Percentiles rank a stretch among this genome's conserved stretches.
Evolutionary conservation across 2,329 filamentous ascomycete species (phyloP).

Genomic region (Ceratocystis diversiconidia): DNA sequence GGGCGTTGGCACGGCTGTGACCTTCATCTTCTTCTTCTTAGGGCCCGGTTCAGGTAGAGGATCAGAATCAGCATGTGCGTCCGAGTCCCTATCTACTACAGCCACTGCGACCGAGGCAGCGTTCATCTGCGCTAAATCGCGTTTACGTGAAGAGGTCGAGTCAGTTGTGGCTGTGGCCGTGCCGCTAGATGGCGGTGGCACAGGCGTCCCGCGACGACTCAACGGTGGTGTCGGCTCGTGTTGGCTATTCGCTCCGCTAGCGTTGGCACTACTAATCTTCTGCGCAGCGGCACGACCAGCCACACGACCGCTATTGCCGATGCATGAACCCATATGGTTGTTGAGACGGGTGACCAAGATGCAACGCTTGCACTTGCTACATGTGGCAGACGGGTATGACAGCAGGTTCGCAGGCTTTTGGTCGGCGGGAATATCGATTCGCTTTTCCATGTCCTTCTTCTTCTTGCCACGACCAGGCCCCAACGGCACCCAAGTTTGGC

Average conservation of each 20-base stretch:
- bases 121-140: constrained; percentile 40
- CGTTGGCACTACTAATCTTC: constrained; percentile 46
- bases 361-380: constrained; percentile 53
- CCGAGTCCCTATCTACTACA: constrained; percentile 26
- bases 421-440: constrained; percentile 35
- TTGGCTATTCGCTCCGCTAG: constrained; percentile 31
- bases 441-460: constrained; percentile 63
- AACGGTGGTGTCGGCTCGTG: constrained; percentile 45
- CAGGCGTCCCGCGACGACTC: constrained; percentile 49
- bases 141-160: constrained; percentile 40
- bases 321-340: constrained; percentile 55
- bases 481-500: constrained; percentile 64
- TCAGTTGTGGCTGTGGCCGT: constrained; percentile 29
- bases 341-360: constrained; percentile 51
- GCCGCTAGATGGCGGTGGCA: constrained; percentile 24
- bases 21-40: constrained; percentile 47
- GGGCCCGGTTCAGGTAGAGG: constrained; percentile 25
- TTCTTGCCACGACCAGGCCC: constrained; percentile 59
- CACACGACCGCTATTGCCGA: constrained; percentile 50
- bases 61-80: constrained; percentile 3
- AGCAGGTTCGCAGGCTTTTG: constrained; percentile 47
- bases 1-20: constrained; percentile 22
- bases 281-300: constrained; percentile 47
- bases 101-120: constrained; percentile 35
- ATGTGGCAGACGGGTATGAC: constrained; percentile 50